Evolutionary conservation across 148 eudicot species (phyloP), one percentile per base, ranked within the genome.

Genomic region (Chenopodium album): DNA sequence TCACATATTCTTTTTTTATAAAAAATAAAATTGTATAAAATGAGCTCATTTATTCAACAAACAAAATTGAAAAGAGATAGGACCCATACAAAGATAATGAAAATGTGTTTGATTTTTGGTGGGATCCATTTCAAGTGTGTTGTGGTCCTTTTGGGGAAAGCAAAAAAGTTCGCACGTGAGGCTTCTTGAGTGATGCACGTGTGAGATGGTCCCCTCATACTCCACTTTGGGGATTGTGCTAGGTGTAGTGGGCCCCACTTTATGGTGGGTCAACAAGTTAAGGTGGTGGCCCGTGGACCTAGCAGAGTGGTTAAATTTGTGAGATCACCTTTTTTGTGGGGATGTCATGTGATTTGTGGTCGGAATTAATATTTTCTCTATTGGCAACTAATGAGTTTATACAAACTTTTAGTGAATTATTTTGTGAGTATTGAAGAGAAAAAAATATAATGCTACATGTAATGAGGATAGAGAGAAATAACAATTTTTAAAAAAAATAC

Each of bases 261-360:
- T 74, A 44, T 65, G 65, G 75, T 78, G 85, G 84, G 78, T 64
- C 48, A 70, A 67, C 78, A 56, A 75, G 50, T 56, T 34, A 78
- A 47, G 71, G 77, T 82, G 85, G 78, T 76, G 84, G 76, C 73
- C 82, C 82, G 88, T 83, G 86, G 84, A 78, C 86, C 84, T 37
- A 73, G 82, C 73, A 26, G 70, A 81, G 70, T 71, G 79, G 82
- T 81, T 65, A 70, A 77, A 67, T 65, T 14, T 65, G 71, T 54
- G 65, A 86, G 73, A 8, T 84, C 80, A 26, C 70, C 17, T 1
- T 1, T 14, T 22, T 44, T 76, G 62, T 13, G 29, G 11, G 50
- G 60, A 17, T 52, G 81, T 11, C 82, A 71, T 79, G 78, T 79
- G 84, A 74, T 74, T 62, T 47, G 81, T 82, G 79, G 79, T 78